Conservation (phyloP, 805 yeast species). For the Kregervanrija fluxuum region DNA sequence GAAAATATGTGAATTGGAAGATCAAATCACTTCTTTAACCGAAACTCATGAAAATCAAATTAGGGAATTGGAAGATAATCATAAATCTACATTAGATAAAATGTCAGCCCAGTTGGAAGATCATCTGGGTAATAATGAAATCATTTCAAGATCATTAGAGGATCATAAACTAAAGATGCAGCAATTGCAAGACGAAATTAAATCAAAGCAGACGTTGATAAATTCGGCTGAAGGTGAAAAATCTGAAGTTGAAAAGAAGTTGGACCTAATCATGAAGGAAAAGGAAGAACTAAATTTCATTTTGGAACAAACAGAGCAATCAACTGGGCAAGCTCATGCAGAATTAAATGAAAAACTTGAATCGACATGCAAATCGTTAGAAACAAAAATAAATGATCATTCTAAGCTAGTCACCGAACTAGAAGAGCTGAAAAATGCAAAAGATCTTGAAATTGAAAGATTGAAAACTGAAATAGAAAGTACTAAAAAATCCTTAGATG, state of each 20-base stretch:
- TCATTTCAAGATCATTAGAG: not conserved
- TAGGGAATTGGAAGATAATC: too few species aligned
- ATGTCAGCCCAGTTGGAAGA: too few species aligned
- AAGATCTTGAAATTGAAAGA: not conserved
- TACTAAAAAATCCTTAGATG: not conserved
- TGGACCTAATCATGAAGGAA: not conserved
- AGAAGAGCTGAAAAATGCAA: not conserved
- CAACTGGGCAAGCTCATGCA: too few species aligned
- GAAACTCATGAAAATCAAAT: not conserved
- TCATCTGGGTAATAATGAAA: not conserved
- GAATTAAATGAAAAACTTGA: too few species aligned
- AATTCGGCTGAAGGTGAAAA: not conserved
- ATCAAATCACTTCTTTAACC: slow-evolving; percentile 1
- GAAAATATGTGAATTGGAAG: slow-evolving; percentile 4
- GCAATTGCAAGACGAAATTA: too few species aligned
- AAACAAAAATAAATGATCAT: slow-evolving; percentile 1
- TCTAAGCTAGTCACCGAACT: slow-evolving; percentile 1
- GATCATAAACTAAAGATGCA: not conserved
- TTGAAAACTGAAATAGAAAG: not conserved
- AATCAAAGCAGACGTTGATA: not conserved
- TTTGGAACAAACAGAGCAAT: too few species aligned
- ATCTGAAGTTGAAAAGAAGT: not conserved
- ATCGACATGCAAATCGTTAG: not conserved
- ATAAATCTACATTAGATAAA: too few species aligned
- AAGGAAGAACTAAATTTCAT: too few species aligned